Conservation (phyloP, 768 basidiomycete species). For the Tylopilus balloui region DNA sequence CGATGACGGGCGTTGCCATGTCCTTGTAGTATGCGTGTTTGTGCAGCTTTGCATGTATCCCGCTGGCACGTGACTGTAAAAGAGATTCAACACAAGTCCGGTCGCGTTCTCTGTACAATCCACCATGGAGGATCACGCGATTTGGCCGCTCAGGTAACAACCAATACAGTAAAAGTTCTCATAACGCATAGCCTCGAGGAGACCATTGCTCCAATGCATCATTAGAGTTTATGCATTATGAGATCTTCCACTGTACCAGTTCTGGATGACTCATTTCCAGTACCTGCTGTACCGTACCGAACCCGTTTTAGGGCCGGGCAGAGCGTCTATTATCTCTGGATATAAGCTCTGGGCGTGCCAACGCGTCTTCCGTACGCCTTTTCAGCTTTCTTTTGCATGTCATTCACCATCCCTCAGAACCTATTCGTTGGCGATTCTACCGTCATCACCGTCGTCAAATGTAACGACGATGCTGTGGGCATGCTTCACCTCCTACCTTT, state of each 20-base stretch:
- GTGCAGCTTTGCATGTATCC: not conserved
- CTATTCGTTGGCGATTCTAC: constrained; percentile 29
- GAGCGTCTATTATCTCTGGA: not conserved
- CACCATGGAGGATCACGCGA: no score
- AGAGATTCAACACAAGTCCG: no score
- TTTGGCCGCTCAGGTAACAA: not conserved
- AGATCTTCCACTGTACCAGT: no score
- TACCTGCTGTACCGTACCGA: constrained; percentile 11
- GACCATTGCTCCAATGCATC: no score
- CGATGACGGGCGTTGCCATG: constrained; percentile 77
- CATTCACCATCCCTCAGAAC: constrained; percentile 30
- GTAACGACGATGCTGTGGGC: constrained; percentile 27
- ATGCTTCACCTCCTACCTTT: constrained; percentile 27
- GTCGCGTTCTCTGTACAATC: no score
- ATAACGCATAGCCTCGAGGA: no score
- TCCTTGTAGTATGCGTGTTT: not conserved
- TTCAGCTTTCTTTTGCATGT: constrained; percentile 6
- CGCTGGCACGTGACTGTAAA: constrained; percentile 11
- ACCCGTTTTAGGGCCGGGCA: not conserved
- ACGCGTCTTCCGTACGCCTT: constrained; percentile 2
- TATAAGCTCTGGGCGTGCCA: not conserved
- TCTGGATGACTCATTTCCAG: constrained; percentile 1
- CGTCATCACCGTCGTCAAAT: constrained; percentile 27
- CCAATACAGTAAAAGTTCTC: no score
- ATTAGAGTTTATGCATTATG: no score